Percentiles rank a stretch among this genome's conserved stretches.
Evolutionary conservation across 192 early-diverging fungal species (phyloP).

Genomic region (Coemansia sp.): DNA sequence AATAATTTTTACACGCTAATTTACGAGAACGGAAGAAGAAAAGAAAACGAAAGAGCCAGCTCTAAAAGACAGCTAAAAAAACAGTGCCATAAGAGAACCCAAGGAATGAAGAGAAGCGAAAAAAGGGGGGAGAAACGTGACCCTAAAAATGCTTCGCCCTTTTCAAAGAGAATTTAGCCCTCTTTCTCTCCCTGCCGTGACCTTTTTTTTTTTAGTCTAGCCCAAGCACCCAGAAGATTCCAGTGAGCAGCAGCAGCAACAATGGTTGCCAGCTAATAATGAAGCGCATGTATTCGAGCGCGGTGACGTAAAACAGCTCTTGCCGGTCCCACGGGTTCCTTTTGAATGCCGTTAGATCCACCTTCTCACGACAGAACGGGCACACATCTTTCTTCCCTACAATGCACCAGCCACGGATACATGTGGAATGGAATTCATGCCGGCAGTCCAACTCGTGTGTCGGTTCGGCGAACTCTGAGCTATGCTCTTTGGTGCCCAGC

Average conservation of each 20-base stretch:
- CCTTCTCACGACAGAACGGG: conserved; percentile 54
- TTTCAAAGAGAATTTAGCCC: neutral
- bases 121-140: conserved; percentile 4
- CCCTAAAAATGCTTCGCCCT: neutral
- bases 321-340: conserved; percentile 54
- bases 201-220: conserved; percentile 13
- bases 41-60: conserved; percentile 10
- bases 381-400: conserved; percentile 54
- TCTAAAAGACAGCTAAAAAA: conserved; percentile 2
- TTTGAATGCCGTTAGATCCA: conserved; percentile 43
- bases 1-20: conserved; percentile 1
- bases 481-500: neutral
- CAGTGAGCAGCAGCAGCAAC: conserved; percentile 28
- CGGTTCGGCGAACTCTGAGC: conserved; percentile 17
- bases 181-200: too few relatives aligned
- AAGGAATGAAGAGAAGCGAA: neutral
- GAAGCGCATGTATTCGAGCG: conserved; percentile 55
- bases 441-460: conserved; percentile 37
- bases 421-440: conserved; percentile 53
- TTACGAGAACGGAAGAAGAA: conserved; percentile 1
- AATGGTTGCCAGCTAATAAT: conserved; percentile 54
- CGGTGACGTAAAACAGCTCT: conserved; percentile 48
- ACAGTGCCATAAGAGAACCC: too few relatives aligned
- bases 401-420: conserved; percentile 56
- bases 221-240: conserved; percentile 39